phyloP scores from a whole-genome alignment of 2,329 filamentous ascomycete genomes.

The Trichoderma atrobrunneum region DNA sequence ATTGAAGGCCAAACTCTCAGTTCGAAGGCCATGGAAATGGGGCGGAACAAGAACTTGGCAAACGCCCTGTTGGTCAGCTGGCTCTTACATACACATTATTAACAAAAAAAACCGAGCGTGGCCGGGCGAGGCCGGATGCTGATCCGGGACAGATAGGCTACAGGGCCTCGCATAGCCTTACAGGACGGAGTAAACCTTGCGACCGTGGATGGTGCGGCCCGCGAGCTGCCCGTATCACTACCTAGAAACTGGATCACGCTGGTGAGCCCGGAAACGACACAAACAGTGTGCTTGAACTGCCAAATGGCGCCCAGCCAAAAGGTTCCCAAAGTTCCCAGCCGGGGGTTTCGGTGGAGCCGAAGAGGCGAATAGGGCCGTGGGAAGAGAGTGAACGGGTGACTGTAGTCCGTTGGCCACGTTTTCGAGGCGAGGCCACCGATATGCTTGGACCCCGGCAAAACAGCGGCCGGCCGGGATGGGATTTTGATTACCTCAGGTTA shows the following conservation, averaged over 20 bases:
- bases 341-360: background rate
- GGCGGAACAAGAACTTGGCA: background rate
- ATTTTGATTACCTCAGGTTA: background rate
- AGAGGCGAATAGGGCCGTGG: background rate
- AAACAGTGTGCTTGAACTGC: background rate
- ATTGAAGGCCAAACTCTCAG: background rate
- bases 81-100: background rate
- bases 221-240: background rate
- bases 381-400: background rate
- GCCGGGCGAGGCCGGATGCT: background rate
- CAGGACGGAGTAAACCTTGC: background rate
- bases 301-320: constrained; percentile 7
- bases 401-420: background rate
- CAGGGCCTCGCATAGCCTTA: background rate
- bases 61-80: background rate
- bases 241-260: background rate
- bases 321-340: constrained; percentile 14
- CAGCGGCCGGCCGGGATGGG: background rate
- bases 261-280: background rate
- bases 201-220: background rate
- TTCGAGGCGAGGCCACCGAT: background rate
- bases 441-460: background rate
- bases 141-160: background rate
- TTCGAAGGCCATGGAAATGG: background rate
- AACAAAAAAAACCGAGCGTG: background rate